phyloP scores from a whole-genome alignment of 1,284 basidiomycete species.

The Apiotrichum brassicae region DNA sequence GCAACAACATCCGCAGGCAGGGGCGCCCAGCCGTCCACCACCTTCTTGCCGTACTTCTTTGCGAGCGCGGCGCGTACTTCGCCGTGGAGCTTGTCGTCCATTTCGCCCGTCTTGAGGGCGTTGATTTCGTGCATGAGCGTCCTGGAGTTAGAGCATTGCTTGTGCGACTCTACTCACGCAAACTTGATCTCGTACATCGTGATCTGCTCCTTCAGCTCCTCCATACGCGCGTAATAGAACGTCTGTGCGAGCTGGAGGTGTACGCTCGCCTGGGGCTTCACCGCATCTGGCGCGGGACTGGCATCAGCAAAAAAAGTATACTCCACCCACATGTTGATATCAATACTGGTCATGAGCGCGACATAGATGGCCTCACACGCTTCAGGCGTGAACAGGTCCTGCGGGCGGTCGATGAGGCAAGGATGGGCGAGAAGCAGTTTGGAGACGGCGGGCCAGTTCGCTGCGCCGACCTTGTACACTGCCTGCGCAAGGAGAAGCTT shows the following conservation, averaged over 20 bases:
- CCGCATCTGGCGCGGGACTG: slow-evolving; percentile 39
- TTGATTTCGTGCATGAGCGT: slow-evolving; percentile 48
- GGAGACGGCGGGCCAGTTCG: slow-evolving; percentile 65
- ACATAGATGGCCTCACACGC: slow-evolving; percentile 62
- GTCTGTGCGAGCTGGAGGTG: slow-evolving; percentile 66
- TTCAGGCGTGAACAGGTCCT: slow-evolving; percentile 60
- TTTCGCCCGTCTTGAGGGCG: slow-evolving; percentile 62
- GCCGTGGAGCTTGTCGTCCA: slow-evolving; percentile 56
- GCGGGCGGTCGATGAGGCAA: slow-evolving; percentile 53
- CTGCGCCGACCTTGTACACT: slow-evolving; percentile 72
- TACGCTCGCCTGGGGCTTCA: slow-evolving; percentile 39
- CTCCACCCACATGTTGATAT: slow-evolving; percentile 57
- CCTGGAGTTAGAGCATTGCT: slow-evolving; percentile 3
- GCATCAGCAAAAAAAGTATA: neutral
- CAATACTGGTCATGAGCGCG: slow-evolving; percentile 61
- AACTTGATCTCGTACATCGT: slow-evolving; percentile 55
- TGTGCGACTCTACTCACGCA: too few relatives aligned
- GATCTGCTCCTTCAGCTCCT: slow-evolving; percentile 64
- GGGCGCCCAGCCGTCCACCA: slow-evolving; percentile 38
- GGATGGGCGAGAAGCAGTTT: slow-evolving; percentile 55
- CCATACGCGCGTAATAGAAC: slow-evolving; percentile 61
- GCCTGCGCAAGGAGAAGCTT: slow-evolving; percentile 72
- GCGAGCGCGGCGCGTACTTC: slow-evolving; percentile 44
- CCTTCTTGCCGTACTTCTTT: slow-evolving; percentile 37
- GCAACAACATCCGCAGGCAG: slow-evolving; percentile 26